Evolutionary conservation across 345 rosid species (phyloP).

Genomic region (Psidium guajava): DNA sequence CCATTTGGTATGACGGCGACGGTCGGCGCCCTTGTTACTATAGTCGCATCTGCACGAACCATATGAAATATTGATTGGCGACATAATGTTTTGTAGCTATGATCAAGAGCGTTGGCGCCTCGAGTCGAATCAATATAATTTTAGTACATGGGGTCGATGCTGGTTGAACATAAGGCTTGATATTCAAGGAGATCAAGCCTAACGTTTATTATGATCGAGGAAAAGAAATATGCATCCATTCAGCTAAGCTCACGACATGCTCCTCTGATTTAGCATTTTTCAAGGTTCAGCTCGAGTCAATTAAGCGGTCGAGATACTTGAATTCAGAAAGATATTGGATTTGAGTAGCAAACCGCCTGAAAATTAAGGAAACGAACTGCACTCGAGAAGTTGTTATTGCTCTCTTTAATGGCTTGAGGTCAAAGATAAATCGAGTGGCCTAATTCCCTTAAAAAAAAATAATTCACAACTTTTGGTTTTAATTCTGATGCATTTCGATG

Average conservation of each 20-base stretch:
- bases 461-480: no score
- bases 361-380: neutral
- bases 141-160: no score
- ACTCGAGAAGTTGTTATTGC: neutral
- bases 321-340: neutral
- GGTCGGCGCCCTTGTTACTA: neutral
- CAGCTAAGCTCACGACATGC: neutral
- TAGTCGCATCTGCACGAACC: neutral
- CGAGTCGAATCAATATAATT: neutral
- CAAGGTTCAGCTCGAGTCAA: neutral
- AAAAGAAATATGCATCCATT: neutral
- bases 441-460: no score
- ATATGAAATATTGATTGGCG: neutral
- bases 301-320: neutral
- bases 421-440: neutral
- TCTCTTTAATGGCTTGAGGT: no score
- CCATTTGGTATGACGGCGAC: neutral
- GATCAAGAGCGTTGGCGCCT: no score
- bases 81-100: no score
- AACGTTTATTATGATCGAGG: no score
- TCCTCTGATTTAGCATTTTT: neutral
- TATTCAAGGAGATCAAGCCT: neutral
- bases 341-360: neutral
- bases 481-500: fast-evolving
- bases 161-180: neutral